Conservation (phyloP, 768 basidiomycete genomes). For the Xanthoconium purpureum region DNA sequence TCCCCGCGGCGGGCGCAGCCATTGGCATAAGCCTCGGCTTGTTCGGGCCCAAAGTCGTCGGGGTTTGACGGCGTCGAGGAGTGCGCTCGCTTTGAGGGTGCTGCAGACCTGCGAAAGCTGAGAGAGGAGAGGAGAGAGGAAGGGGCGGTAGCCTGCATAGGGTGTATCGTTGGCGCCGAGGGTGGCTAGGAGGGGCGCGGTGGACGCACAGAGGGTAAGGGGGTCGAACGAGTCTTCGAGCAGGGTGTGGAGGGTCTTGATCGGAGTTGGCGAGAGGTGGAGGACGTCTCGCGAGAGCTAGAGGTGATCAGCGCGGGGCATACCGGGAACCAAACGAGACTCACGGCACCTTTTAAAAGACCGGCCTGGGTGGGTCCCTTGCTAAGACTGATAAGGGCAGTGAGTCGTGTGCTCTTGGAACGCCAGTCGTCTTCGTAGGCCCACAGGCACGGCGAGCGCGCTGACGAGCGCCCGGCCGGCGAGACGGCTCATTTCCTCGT, state of each 20-base stretch:
- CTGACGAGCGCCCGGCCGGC: slow-evolving; percentile 91
- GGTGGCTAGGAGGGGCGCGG: slow-evolving; percentile 71
- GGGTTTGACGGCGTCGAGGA: slow-evolving; percentile 77
- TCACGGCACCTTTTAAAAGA: slow-evolving; percentile 82
- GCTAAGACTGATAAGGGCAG: slow-evolving; percentile 78
- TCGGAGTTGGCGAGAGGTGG: slow-evolving; percentile 65
- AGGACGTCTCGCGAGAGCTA: slow-evolving; percentile 83
- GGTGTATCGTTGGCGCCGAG: slow-evolving; percentile 44
- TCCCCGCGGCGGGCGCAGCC: slow-evolving; percentile 86
- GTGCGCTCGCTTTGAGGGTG: slow-evolving; percentile 72
- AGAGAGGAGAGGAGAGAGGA: slow-evolving; percentile 84
- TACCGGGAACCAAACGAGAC: slow-evolving; percentile 26
- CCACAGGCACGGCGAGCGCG: slow-evolving; percentile 90
- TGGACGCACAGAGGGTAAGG: slow-evolving; percentile 72
- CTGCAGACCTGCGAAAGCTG: slow-evolving; percentile 93
- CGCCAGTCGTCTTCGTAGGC: slow-evolving; percentile 51
- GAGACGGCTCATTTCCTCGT: slow-evolving; percentile 76
- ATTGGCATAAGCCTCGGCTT: slow-evolving; percentile 91
- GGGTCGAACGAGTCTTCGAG: slow-evolving; percentile 95
- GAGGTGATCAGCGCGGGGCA: not conserved
- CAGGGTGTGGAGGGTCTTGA: slow-evolving; percentile 80
- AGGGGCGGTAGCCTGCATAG: slow-evolving; percentile 81
- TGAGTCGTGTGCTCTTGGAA: slow-evolving; percentile 73
- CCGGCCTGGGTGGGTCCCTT: slow-evolving; percentile 85
- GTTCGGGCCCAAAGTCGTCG: slow-evolving; percentile 59